phyloP scores from a whole-genome alignment of 164 flowering plant genomes.

The Taxillus chinensis region DNA sequence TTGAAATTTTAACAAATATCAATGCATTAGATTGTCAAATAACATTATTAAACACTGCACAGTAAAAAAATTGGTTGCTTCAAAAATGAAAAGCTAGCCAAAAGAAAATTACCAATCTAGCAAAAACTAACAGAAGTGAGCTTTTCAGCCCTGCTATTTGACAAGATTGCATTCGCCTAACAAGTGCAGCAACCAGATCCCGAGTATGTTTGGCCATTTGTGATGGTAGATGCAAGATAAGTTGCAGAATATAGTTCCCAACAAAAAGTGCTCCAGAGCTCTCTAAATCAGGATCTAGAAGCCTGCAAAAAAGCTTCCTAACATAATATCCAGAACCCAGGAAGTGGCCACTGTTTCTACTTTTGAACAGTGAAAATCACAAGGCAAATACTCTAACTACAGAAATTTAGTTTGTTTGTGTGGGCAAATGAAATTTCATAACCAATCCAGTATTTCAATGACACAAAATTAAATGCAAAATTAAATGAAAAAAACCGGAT shows the following conservation, averaged over 20 bases:
- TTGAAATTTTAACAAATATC: too few relatives aligned
- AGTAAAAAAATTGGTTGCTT: background rate
- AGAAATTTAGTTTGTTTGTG: too few relatives aligned
- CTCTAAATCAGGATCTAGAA: constrained; percentile 75
- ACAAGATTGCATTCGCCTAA: constrained; percentile 84
- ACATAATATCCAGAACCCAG: background rate
- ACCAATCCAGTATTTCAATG: too few relatives aligned
- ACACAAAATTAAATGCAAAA: too few relatives aligned
- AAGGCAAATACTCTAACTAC: too few relatives aligned
- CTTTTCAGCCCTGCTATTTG: constrained; percentile 64
- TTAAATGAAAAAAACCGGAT: too few relatives aligned
- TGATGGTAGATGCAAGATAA: constrained; percentile 73
- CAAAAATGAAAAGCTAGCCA: background rate
- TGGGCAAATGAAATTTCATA: too few relatives aligned
- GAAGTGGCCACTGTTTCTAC: too few relatives aligned
- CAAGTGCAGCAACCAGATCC: constrained; percentile 73
- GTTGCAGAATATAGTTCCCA: constrained; percentile 84
- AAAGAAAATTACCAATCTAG: constrained; percentile 60
- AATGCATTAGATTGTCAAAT: too few relatives aligned
- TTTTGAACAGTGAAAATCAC: too few relatives aligned
- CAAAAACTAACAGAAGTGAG: constrained; percentile 80
- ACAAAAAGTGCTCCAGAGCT: constrained; percentile 94
- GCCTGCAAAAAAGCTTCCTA: constrained; percentile 41
- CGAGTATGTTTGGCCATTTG: constrained; percentile 72
- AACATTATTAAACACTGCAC: too few relatives aligned